Conservation (phyloP, 768 basidiomycete species). For the Gloeostereum incarnatum region DNA sequence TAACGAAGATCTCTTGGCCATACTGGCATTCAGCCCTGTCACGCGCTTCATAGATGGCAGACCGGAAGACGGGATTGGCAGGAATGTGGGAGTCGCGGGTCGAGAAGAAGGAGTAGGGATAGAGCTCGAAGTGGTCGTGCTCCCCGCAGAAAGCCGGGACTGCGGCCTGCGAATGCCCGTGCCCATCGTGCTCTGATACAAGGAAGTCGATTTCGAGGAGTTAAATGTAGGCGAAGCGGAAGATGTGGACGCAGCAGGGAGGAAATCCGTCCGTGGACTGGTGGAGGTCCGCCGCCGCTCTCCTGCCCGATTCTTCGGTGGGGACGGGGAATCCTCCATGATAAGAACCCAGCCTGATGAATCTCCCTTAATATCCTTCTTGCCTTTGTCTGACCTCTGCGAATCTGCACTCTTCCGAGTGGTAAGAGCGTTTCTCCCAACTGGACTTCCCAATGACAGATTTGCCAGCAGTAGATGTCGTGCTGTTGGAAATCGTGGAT, state of each 20-base stretch:
- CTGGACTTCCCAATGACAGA: slow-evolving; percentile 32
- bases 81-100: slow-evolving; percentile 67
- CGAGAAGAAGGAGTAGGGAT: slow-evolving; percentile 62
- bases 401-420: slow-evolving; percentile 30
- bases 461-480: slow-evolving; percentile 27
- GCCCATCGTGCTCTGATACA: slow-evolving; percentile 31
- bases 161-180: slow-evolving; percentile 53
- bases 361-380: slow-evolving; percentile 44
- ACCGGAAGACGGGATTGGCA: slow-evolving; percentile 53
- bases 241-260: slow-evolving; percentile 35
- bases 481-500: slow-evolving; percentile 23
- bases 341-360: slow-evolving; percentile 82
- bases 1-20: slow-evolving; percentile 53
- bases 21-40: slow-evolving; percentile 36
- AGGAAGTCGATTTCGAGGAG: slow-evolving; percentile 26
- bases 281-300: slow-evolving; percentile 50
- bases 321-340: slow-evolving; percentile 80
- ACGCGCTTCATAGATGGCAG: slow-evolving; percentile 49
- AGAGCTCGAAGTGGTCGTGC: slow-evolving; percentile 47
- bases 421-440: slow-evolving; percentile 26
- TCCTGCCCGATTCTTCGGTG: slow-evolving; percentile 44
- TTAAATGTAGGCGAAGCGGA: slow-evolving; percentile 34
- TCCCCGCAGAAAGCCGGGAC: slow-evolving; percentile 64
- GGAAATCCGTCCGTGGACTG: slow-evolving; percentile 55
- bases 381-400: slow-evolving; percentile 38